A percentile compares a stretch with the other conserved stretches of the same genome.
phyloP scores from a whole-genome alignment of 2,329 filamentous ascomycete species.

The Pseudopyrenochaeta lycopersici region DNA sequence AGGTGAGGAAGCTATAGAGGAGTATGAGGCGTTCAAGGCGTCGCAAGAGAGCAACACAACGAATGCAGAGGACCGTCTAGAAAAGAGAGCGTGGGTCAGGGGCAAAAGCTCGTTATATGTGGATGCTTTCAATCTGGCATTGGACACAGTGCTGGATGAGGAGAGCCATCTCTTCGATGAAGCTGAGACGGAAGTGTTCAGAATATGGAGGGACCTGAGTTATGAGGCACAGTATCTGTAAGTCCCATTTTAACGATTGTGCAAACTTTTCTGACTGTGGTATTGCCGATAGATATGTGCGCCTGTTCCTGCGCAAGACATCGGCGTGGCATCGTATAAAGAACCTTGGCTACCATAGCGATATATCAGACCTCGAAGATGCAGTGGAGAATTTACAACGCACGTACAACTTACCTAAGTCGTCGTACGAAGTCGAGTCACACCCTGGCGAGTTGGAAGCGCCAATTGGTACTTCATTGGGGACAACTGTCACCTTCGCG shows the following conservation, averaged over 20 bases:
- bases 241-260: slow-evolving; percentile 37
- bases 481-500: slow-evolving; percentile 75
- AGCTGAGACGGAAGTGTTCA: slow-evolving; percentile 79
- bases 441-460: slow-evolving; percentile 60
- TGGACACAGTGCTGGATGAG: slow-evolving; percentile 88
- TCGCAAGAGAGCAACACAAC: slow-evolving; percentile 57
- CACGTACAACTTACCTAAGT: slow-evolving; percentile 63
- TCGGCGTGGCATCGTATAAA: slow-evolving; percentile 88
- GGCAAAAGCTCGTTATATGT: slow-evolving; percentile 93
- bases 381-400: slow-evolving; percentile 73
- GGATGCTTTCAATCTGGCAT: slow-evolving; percentile 92
- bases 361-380: slow-evolving; percentile 76
- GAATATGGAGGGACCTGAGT: slow-evolving; percentile 73
- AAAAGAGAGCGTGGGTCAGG: slow-evolving; percentile 71
- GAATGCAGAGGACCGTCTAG: slow-evolving; percentile 60
- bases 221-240: slow-evolving; percentile 94
- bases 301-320: slow-evolving; percentile 90
- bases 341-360: slow-evolving; percentile 79
- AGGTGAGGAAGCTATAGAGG: slow-evolving; percentile 76
- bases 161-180: slow-evolving; percentile 88
- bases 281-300: slow-evolving; percentile 74
- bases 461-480: slow-evolving; percentile 60
- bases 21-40: slow-evolving; percentile 76
- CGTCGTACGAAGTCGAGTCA: slow-evolving; percentile 44
- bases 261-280: not conserved